These are phyloP conservation scores for Bocquillonia castaneifolia DNA, from an alignment of 441 rosid genomes.

Conservation along the genomic window DNA sequence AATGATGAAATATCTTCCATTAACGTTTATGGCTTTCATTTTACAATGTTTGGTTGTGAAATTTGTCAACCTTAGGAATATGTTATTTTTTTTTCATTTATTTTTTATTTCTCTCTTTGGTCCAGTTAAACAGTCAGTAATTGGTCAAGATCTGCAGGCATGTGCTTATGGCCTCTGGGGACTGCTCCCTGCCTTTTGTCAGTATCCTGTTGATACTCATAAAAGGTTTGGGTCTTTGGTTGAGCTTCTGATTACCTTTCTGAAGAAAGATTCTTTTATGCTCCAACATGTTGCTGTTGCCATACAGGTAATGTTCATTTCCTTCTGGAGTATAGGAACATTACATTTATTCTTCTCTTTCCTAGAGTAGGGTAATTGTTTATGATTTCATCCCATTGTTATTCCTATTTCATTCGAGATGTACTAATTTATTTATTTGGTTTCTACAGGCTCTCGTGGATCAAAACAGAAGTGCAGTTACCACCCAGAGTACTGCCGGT, in stretches of 20 bases:
- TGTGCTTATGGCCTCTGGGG: slow-evolving; percentile 63
- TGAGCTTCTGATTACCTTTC: slow-evolving; percentile 48
- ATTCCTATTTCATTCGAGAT: slow-evolving; percentile 11
- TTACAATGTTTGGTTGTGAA: slow-evolving; percentile 7
- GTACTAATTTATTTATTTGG: slow-evolving; percentile 1
- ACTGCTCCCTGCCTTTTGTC: slow-evolving; percentile 80
- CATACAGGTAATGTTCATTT: slow-evolving; percentile 48
- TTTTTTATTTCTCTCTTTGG: slow-evolving; percentile 16
- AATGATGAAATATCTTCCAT: not conserved
- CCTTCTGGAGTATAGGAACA: not conserved
- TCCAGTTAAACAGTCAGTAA: slow-evolving; percentile 60
- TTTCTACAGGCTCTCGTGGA: slow-evolving; percentile 53
- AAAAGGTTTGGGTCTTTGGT: slow-evolving; percentile 52
- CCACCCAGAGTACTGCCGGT: slow-evolving; percentile 27
- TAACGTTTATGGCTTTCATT: slow-evolving; percentile 2
- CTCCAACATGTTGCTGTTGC: slow-evolving; percentile 62
- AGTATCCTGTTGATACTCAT: slow-evolving; percentile 59
- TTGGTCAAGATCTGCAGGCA: slow-evolving; percentile 57
- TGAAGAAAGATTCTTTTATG: slow-evolving; percentile 62
- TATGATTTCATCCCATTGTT: slow-evolving; percentile 2
- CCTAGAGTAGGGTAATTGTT: slow-evolving; percentile 7
- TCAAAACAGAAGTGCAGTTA: slow-evolving; percentile 53
- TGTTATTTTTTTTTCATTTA: slow-evolving; percentile 6
- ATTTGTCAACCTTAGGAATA: slow-evolving; percentile 4
- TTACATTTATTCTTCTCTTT: not conserved